A percentile compares a stretch with the other conserved stretches of the same genome.
Evolutionary conservation across 139 green algal species (phyloP).

Genomic region (Chlamydomonas sphaeroides): DNA sequence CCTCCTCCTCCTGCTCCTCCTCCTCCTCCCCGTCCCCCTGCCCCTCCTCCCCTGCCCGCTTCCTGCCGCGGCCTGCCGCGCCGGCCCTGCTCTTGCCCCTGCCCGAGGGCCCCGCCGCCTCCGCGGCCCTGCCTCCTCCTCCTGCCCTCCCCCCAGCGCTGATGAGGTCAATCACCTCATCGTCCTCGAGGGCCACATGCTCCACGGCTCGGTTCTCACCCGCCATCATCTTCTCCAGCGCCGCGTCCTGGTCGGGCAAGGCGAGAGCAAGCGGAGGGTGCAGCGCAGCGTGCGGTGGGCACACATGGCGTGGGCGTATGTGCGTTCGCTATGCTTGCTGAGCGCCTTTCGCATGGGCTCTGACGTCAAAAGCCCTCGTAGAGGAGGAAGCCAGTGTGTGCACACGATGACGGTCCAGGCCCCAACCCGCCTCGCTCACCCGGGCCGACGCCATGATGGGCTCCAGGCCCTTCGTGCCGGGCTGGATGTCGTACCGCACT

Average conservation of each 20-base stretch:
- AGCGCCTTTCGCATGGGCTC: no score
- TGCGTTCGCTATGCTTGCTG: no score
- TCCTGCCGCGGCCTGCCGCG: background rate
- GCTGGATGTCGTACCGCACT: constrained; percentile 36
- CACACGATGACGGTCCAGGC: no score
- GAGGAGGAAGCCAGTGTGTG: background rate
- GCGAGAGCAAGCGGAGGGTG: no score
- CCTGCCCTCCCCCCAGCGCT: constrained; percentile 1
- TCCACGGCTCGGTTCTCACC: constrained; percentile 82
- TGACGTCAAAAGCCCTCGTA: background rate
- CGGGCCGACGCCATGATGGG: constrained; percentile 30
- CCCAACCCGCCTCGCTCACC: constrained; percentile 10
- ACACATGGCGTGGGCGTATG: no score
- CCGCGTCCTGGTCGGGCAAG: constrained; percentile 64
- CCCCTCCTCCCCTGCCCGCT: background rate
- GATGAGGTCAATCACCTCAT: constrained; percentile 39
- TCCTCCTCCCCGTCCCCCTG: background rate
- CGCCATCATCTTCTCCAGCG: constrained; percentile 74
- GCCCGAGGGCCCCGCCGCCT: no score
- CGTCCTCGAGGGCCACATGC: constrained; percentile 79
- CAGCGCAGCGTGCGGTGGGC: no score
- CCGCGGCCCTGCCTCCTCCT: background rate
- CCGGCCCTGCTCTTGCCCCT: background rate
- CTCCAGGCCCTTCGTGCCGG: constrained; percentile 42
- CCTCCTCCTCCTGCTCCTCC: background rate